Evolutionary conservation across 129 eudicot species (phyloP).

Genomic region (Lonicera japonica): DNA sequence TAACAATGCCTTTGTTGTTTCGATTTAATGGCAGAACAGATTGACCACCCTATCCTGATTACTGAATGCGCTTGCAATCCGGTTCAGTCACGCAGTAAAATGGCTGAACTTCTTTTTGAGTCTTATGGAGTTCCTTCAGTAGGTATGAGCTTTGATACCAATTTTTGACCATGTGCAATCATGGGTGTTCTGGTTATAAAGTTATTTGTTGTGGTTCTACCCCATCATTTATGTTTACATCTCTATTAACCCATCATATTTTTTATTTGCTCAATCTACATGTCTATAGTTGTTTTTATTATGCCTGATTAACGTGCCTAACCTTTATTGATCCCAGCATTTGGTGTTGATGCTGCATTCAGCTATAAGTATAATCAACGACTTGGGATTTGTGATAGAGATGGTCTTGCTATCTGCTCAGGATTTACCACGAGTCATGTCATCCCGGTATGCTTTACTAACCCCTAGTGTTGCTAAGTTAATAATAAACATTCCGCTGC

Average conservation of each 20-base stretch:
- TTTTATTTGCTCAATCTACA: background rate
- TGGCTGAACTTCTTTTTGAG: slow-evolving; percentile 96
- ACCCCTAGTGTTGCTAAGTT: background rate
- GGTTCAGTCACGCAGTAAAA: slow-evolving; percentile 83
- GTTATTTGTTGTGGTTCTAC: too few relatives aligned
- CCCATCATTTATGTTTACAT: too few relatives aligned
- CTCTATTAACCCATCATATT: background rate
- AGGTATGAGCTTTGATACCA: slow-evolving; percentile 37
- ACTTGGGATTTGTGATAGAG: slow-evolving; percentile 59
- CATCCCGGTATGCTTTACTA: slow-evolving; percentile 59
- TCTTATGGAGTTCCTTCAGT: slow-evolving; percentile 96
- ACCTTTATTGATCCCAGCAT: slow-evolving; percentile 45
- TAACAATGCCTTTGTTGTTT: slow-evolving; percentile 8
- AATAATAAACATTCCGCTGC: too few relatives aligned
- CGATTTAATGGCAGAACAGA: slow-evolving; percentile 66
- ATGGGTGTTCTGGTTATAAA: too few relatives aligned
- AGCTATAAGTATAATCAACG: slow-evolving; percentile 78
- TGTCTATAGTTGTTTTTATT: background rate
- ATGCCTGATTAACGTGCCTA: background rate
- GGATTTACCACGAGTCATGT: slow-evolving; percentile 92
- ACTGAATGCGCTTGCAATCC: slow-evolving; percentile 99
- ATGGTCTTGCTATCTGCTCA: slow-evolving; percentile 83
- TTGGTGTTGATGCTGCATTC: slow-evolving; percentile 91
- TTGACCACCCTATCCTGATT: slow-evolving; percentile 89
- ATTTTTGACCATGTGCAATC: too few relatives aligned